These are phyloP conservation scores for Elsinoe ampelina DNA, from an alignment of 2,329 filamentous ascomycete genomes.

Conservation along the genomic window DNA sequence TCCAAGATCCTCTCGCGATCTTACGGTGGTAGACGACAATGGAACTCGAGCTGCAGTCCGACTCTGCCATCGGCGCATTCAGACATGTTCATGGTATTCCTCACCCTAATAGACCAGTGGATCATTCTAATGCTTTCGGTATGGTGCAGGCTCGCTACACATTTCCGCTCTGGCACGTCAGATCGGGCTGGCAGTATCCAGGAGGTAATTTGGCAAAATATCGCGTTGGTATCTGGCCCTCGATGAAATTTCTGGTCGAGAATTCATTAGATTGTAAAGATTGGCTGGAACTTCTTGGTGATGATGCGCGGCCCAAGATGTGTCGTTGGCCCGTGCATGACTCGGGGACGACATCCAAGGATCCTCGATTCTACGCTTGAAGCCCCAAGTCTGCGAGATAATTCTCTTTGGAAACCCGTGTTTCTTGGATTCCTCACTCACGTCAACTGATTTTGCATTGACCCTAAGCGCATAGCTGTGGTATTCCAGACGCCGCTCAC, in stretches of 20 bases:
- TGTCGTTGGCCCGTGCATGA: conserved; percentile 8
- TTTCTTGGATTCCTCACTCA: background rate
- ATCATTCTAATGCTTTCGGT: too few relatives aligned
- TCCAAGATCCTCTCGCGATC: background rate
- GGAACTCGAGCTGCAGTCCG: too few relatives aligned
- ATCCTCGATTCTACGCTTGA: conserved; percentile 10
- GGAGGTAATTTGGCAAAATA: too few relatives aligned
- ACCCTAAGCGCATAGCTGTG: background rate
- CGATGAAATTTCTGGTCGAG: background rate
- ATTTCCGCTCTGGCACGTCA: too few relatives aligned
- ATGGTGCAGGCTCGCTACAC: too few relatives aligned
- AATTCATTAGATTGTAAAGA: background rate
- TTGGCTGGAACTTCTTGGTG: background rate
- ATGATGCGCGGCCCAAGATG: conserved; percentile 10
- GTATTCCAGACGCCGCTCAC: background rate
- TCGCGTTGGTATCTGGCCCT: background rate
- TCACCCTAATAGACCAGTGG: too few relatives aligned
- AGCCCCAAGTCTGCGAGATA: conserved; percentile 8
- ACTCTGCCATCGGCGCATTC: too few relatives aligned
- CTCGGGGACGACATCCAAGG: conserved; percentile 2
- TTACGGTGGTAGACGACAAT: too few relatives aligned
- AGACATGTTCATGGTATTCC: too few relatives aligned
- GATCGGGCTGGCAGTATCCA: too few relatives aligned
- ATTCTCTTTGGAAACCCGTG: background rate
- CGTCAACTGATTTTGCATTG: too few relatives aligned